Base-by-base conservation (phyloP, 2,329 filamentous ascomycete genomes). In the Metarhizium humberi region DNA sequence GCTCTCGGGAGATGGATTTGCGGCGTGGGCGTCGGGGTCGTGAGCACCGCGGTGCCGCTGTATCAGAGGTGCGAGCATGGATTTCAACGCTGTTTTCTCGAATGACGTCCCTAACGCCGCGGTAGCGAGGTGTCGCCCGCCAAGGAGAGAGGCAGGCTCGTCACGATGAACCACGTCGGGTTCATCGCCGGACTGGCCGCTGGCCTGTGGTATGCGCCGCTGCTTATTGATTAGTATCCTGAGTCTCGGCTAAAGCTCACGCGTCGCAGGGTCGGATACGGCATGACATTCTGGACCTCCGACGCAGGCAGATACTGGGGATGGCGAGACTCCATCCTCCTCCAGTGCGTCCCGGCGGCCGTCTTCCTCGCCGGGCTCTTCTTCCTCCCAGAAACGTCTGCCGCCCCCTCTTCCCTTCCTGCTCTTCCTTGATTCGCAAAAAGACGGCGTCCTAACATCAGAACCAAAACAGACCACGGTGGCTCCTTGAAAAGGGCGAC, bases 151-250 rank as follows among this genome's bases (percentile, higher is more conserved):
- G 80, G 81, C 3, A 73, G 73, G 57, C 79, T 79, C 56, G 79
- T 84, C 1, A 78, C 82, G 10, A 72, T 83, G 66, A 83, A 83
- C 60, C 80, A 84, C 53, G 73, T 82, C 48, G 80, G 81, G 3
- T 77, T 84, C 56, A 75, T 83, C 29, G 72, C 73, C 2, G 80
- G 80, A 3, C 65, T 82, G 6, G 78, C 79, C 1, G 61, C 63
- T 5, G 80, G 79, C 0, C 79, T 82, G 55, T 82, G 80, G 79
- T 81, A 65, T 40, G 69, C 48, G 4, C 38, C 14, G 14, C 18
- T 48, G 58, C 52, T 60, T 53, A 46, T 20, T 32, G 38, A 25
- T 25, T 25, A 25, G 25, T 25, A 25, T 25, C 25, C 25, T 4
- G 25, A 25, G 25, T 25, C 32, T 34, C 32, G 32, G 32, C 6